Percentiles rank a stretch among this genome's conserved stretches.
These are phyloP conservation scores for Symbiodinium natans DNA, from an alignment of 73 alveolate species.

Conservation along the genomic window DNA sequence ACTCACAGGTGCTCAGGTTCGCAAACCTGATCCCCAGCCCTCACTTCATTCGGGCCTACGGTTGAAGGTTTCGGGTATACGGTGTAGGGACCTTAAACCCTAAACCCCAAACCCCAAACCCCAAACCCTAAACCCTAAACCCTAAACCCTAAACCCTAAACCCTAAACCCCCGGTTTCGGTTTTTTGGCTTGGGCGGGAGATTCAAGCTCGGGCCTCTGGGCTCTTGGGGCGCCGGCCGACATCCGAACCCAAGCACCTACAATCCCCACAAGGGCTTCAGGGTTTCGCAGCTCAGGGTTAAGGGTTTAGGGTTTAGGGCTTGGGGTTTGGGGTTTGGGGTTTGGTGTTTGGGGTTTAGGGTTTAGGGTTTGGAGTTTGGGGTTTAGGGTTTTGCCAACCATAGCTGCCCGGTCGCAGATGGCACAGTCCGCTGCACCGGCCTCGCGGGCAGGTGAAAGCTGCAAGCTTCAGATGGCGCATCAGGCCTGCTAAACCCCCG, in stretches of 20 bases:
- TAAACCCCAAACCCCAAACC: not conserved
- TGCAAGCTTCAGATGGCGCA: too few relatives aligned
- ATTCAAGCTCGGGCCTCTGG: too few relatives aligned
- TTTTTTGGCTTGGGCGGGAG: too few relatives aligned
- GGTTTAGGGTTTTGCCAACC: not conserved
- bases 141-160: not conserved
- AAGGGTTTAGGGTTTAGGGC: not conserved
- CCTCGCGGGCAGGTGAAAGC: too few relatives aligned
- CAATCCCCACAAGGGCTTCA: not conserved
- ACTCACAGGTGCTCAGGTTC: too few relatives aligned
- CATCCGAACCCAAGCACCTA: not conserved
- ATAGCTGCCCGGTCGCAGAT: not conserved
- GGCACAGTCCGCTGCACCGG: not conserved
- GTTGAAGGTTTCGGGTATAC: not conserved
- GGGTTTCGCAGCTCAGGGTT: not conserved
- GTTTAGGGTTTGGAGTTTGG: not conserved
- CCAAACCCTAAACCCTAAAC: not conserved
- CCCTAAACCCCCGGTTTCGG: not conserved
- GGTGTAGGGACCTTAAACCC: not conserved
- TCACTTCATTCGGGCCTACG: not conserved
- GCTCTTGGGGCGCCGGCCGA: too few relatives aligned
- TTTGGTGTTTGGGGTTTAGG: not conserved
- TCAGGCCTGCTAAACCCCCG: too few relatives aligned
- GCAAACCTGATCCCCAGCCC: too few relatives aligned
- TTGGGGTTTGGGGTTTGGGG: not conserved